These are phyloP conservation scores for Vitis amurensis DNA, from an alignment of 164 flowering plant species.

Conservation along the genomic window DNA sequence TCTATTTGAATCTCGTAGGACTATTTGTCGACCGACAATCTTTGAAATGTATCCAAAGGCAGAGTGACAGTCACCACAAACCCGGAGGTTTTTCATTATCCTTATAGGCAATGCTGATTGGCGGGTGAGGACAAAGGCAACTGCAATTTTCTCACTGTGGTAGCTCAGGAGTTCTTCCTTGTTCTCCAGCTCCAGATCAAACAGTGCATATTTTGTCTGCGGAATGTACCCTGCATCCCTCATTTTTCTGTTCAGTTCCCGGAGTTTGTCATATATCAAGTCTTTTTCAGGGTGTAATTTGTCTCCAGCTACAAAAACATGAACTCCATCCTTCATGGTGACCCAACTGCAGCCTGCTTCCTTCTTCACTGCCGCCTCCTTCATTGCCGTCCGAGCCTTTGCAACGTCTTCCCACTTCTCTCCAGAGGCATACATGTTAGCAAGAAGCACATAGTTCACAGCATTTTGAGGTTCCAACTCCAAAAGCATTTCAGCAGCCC, in stretches of 20 bases:
- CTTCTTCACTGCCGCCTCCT: slow-evolving; percentile 57
- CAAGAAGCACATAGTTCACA: slow-evolving; percentile 73
- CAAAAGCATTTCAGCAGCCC: slow-evolving; percentile 71
- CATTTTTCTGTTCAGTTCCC: slow-evolving; percentile 59
- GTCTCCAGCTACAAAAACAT: slow-evolving; percentile 84
- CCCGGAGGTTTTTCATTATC: slow-evolving; percentile 84
- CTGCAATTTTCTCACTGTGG: slow-evolving; percentile 89
- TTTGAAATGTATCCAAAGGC: slow-evolving; percentile 71
- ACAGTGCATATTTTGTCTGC: slow-evolving; percentile 60
- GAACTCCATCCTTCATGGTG: slow-evolving; percentile 83
- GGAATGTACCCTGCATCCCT: slow-evolving; percentile 76
- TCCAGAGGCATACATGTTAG: slow-evolving; percentile 83
- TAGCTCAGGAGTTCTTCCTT: slow-evolving; percentile 78
- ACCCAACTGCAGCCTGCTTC: slow-evolving; percentile 97
- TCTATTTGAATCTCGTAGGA: slow-evolving; percentile 75
- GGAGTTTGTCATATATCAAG: slow-evolving; percentile 60
- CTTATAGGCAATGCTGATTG: slow-evolving; percentile 64
- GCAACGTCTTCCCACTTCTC: slow-evolving; percentile 78
- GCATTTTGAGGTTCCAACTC: slow-evolving; percentile 85
- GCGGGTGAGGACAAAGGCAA: slow-evolving; percentile 77
- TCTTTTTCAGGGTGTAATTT: slow-evolving; percentile 70
- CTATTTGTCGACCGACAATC: slow-evolving; percentile 57
- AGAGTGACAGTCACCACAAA: slow-evolving; percentile 89
- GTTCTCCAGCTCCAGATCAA: slow-evolving; percentile 80
- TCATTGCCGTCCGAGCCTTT: slow-evolving; percentile 59